Conservation (phyloP, 2,329 filamentous ascomycete genomes). For the Aspergillus felis region DNA sequence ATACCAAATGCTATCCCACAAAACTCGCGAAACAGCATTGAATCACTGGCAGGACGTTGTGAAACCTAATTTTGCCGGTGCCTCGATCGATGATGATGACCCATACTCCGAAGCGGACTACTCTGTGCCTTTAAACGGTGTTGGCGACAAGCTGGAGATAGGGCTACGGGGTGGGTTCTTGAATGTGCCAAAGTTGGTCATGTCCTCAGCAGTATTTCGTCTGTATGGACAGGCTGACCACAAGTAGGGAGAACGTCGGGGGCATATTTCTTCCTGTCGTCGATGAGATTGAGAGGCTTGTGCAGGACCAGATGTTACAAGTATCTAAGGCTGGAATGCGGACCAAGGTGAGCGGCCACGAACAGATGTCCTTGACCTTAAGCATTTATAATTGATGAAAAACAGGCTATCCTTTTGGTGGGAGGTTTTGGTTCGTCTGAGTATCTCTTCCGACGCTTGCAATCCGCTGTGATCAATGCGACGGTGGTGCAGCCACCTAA, state of each 20-base stretch:
- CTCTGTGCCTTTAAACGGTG: constrained; percentile 20
- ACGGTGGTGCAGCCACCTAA: constrained; percentile 31
- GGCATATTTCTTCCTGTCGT: constrained; percentile 28
- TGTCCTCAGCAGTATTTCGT: not conserved
- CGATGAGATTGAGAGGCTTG: constrained; percentile 20
- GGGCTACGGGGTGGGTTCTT: constrained; percentile 18
- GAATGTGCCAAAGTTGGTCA: constrained; percentile 13
- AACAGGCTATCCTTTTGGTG: constrained; percentile 34
- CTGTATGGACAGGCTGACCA: not conserved
- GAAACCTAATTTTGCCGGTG: constrained; percentile 22
- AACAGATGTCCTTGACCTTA: no score
- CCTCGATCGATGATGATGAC: constrained; percentile 10
- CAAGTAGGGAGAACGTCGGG: constrained; percentile 16
- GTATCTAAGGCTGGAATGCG: not conserved
- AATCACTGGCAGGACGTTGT: constrained; percentile 29
- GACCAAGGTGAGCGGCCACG: constrained; percentile 9
- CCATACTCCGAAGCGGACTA: constrained; percentile 21
- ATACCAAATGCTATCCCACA: constrained; percentile 24
- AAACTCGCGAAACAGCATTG: constrained; percentile 22
- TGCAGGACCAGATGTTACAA: constrained; percentile 17
- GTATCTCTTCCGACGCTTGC: constrained; percentile 31
- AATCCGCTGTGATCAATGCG: constrained; percentile 18
- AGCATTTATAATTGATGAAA: no score
- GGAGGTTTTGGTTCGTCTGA: constrained; percentile 37
- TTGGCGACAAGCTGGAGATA: constrained; percentile 18